Evolutionary conservation across 192 early-diverging fungal species (phyloP), one percentile per base, ranked within the genome.

Genomic region (Backusella morwellensis): DNA sequence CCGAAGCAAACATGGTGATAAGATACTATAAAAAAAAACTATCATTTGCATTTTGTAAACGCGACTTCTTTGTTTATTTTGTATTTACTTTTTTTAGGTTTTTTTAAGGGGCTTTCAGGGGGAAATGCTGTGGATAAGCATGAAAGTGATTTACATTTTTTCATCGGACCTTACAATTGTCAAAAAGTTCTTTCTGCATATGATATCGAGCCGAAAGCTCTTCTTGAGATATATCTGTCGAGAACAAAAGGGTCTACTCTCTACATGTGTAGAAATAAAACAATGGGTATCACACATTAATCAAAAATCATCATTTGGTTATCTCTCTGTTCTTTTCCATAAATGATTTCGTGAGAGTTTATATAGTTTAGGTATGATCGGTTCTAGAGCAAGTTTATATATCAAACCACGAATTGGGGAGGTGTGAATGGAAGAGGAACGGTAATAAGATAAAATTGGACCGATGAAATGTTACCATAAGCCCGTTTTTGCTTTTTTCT

Each of bases 401-500:
- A 40, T 63, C 23, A 63, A 63, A 63, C 56, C 23, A 63, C 56
- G 29, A 26, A 63, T 63, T 29, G 56, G 56, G 56, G 11, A 50
- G 6, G 47, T n/a, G 47, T n/a, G n/a, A 50, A 50, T 50, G 47
- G 56, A 63, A 63, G 12, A 29, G 7, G 1, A 12, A 29, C 56
- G 23, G 56, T 7, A 29, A 29, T 63, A 26, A 63, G 11, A 29
- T 63, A 63, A 26, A 63, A 63, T 63, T 63, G 56, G 56, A 29
- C 23, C 56, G 26, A 63, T 63, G 9, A 63, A 63, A 63, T 63
- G 21, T 29, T 63, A 63, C 56, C 21, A 29, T 63, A 63, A 63
- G 56, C 56, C 56, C 56, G 7, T 12, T 63, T 63, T 63, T 63
- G 12, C 56, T 63, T 63, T 63, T 59, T 63, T 63, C 56, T 63